Evolutionary conservation across 306 rosid genomes (phyloP), one percentile per base, ranked within the genome.

Genomic region (Begonia loranthoides): DNA sequence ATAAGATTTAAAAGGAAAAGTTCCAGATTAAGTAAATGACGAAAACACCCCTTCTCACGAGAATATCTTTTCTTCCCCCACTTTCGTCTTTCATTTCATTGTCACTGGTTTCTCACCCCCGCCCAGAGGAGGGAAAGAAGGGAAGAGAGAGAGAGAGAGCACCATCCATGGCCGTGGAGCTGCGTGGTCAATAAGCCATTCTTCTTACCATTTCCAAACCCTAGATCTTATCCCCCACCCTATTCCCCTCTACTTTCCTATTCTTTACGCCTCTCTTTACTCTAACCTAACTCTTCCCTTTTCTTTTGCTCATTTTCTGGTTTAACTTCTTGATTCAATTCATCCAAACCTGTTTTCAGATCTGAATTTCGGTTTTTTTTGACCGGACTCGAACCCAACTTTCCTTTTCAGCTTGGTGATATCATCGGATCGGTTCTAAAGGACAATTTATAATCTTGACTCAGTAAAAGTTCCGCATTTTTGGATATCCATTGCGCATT

Each of bases 131-230:
- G 43, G 10, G 47, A 43, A 13, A 43, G 47, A 1, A 5, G 7
- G 47, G 2, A 1, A 2, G 45, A 41, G 45, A 41, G 45, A 41
- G 45, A 1, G 45, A 3, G 2, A 1, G 45, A 41, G 43, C 4
- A 1, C 50, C 60, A 66, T 28, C 5, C 5, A 28, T 28, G 36
- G 36, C 6, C 8, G 5, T 4, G 36, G 36, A 28, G 36, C 4
- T 73, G 79, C 78, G 80, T 80, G 73, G 60, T 70, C 59, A 62
- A 49, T 70, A 76, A 70, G 68, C 83, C 73, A 66, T 54, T 57
- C 46, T 17, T 56, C 53, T 21, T 50, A 44, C 33, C 57, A 22
- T 69, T 34, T 45, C 57, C 58, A 63, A 82, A 75, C 92, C 92
- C 92, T 78, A 78, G 92, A 78, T 82, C 86, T 70, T 70, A 15